Evolutionary conservation across 345 rosid species (phyloP), one percentile per base, ranked within the genome.

Genomic region (Camelina hispida): DNA sequence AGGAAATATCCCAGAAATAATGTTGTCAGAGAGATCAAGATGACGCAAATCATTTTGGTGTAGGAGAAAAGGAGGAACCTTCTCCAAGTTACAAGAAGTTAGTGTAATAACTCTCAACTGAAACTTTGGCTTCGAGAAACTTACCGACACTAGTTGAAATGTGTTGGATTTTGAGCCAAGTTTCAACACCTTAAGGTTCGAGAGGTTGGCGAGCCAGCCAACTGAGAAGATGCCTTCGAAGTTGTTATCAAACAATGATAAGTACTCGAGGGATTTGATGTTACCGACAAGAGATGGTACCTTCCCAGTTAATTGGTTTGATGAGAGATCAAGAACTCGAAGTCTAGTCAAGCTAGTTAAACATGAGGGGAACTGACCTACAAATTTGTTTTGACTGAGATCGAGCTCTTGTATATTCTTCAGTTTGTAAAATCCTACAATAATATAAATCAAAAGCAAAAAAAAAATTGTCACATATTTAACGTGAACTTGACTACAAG

Each of bases 351-450:
- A 44, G 48, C 48, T 44, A 1, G 16, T 44, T 44, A 44, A 44
- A 44, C 48, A 44, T 44, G 2, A 44, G 7, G 48, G 48, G 1
- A 14, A 0, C n/a, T 14, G 8, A 2, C 48, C 48, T 28, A 28
- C 30, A 10, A 38, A 12, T 9, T 57, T 70, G 52, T 66, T 74
- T 2, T 14, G 1, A 12, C 67, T 57, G 3, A 74, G 34, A 66
- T 74, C 54, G 0, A 74, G 68, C 67, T 67, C 78, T 18, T 25
- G 22, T 1, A 74, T 1, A 9, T 58, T 67, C 62, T 50, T 75
- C 60, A 58, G 0, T 66, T 58, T 2, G 4, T 64, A 75, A 1
- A 60, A 23, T 1, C 50, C 67, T 71, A 16, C 20, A 6, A 8
- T 54, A 7, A 2, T 8, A 25, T 25, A 2, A 3, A 25, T 25